Evolutionary conservation across 306 rosid genomes (phyloP).

Genomic region (Acacia acuminata): DNA sequence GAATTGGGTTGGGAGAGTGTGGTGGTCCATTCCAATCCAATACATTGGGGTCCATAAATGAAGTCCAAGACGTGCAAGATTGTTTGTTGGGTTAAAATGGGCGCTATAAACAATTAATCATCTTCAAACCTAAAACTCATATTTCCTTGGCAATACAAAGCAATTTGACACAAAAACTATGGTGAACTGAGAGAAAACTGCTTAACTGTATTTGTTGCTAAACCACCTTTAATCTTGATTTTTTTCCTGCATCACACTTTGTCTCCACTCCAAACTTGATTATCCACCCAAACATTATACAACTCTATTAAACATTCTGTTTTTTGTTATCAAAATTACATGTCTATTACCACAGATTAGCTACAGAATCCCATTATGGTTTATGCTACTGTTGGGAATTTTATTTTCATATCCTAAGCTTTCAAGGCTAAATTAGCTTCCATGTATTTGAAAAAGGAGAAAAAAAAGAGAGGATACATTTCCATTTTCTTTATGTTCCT

Average conservation of each 20-base stretch:
- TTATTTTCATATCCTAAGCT: background rate
- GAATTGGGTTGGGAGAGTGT: too few relatives aligned
- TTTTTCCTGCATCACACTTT: background rate
- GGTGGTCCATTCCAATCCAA: too few relatives aligned
- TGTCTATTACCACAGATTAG: background rate
- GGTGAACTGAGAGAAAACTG: background rate
- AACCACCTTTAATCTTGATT: background rate
- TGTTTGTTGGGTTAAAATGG: constrained; percentile 22
- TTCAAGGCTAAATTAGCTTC: background rate
- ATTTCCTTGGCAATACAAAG: background rate
- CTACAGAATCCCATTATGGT: background rate
- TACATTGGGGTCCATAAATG: too few relatives aligned
- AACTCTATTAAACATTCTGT: too few relatives aligned
- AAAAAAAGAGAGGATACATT: background rate
- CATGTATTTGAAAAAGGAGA: background rate
- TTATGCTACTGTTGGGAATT: background rate
- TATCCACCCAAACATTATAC: background rate
- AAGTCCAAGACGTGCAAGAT: too few relatives aligned
- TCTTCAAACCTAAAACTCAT: background rate
- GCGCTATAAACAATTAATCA: background rate
- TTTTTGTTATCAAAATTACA: background rate
- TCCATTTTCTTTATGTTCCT: background rate
- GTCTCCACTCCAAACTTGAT: background rate
- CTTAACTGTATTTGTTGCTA: background rate
- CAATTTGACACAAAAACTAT: background rate